Evolutionary conservation across 2,329 filamentous ascomycete genomes (phyloP).

Genomic region (Sclerotinia nivalis): DNA sequence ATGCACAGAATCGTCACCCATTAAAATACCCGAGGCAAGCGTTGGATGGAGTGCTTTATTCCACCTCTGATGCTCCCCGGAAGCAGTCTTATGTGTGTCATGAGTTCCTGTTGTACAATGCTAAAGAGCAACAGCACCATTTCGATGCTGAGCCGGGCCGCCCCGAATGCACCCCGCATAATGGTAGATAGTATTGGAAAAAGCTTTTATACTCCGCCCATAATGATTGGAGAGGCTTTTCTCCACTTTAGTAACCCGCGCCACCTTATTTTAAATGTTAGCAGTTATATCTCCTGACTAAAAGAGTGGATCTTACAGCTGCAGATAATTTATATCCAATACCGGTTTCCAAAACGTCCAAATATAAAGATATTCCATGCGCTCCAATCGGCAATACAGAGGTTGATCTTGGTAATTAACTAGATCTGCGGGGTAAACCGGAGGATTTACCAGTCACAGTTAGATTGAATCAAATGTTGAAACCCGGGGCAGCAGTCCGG

Average conservation of each 20-base stretch:
- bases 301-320: neutral
- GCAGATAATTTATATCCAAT: constrained; percentile 4
- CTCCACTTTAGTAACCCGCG: neutral
- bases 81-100: neutral
- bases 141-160: neutral
- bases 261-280: neutral
- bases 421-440: neutral
- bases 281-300: neutral
- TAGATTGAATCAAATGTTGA: neutral
- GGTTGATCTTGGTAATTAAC: neutral
- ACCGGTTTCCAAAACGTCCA: neutral
- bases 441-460: neutral
- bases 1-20: neutral
- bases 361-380: neutral
- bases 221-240: neutral
- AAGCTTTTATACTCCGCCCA: neutral
- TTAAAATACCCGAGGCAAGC: neutral
- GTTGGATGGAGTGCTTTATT: neutral
- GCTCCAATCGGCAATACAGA: neutral
- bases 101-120: neutral
- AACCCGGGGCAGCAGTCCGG: neutral
- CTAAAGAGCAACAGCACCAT: neutral
- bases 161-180: constrained; percentile 1
- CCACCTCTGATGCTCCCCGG: constrained; percentile 12
- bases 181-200: neutral